These are phyloP conservation scores for Xylaria sp. DNA, from an alignment of 2,329 filamentous ascomycete species.

Conservation along the genomic window DNA sequence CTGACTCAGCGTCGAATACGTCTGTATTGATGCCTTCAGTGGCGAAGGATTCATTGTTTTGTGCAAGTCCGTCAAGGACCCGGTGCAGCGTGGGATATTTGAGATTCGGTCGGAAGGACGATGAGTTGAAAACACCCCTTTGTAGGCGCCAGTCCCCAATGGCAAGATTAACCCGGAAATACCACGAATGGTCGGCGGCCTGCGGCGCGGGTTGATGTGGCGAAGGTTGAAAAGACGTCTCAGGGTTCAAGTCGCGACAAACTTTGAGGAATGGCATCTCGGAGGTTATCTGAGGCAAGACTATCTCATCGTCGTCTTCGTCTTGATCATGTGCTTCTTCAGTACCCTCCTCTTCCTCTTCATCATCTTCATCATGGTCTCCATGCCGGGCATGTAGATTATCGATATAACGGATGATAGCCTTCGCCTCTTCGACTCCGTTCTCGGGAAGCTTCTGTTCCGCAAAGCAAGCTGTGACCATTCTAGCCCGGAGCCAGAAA, in stretches of 20 bases:
- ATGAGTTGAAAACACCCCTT: conserved; percentile 63
- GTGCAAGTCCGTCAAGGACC: conserved; percentile 51
- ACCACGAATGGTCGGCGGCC: conserved; percentile 57
- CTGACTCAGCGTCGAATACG: conserved; percentile 48
- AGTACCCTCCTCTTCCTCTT: conserved; percentile 1
- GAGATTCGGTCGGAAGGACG: conserved; percentile 57
- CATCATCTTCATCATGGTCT: conserved; percentile 21
- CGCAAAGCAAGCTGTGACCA: conserved; percentile 65
- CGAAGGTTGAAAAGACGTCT: conserved; percentile 50
- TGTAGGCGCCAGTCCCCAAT: conserved; percentile 64
- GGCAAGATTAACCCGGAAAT: conserved; percentile 62
- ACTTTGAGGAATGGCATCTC: conserved; percentile 45
- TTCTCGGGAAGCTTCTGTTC: conserved; percentile 52
- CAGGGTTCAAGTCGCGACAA: conserved; percentile 58
- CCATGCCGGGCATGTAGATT: conserved; percentile 21
- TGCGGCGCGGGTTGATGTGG: conserved; percentile 49
- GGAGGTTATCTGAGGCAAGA: conserved; percentile 46
- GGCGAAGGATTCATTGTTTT: conserved; percentile 53
- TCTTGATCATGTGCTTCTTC: conserved; percentile 1
- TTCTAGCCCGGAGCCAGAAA: conserved; percentile 70
- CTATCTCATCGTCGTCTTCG: conserved; percentile 25
- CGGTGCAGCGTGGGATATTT: conserved; percentile 56
- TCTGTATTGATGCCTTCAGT: conserved; percentile 59
- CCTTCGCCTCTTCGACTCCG: conserved; percentile 53
- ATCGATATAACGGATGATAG: conserved; percentile 52